A percentile compares a stretch with the other conserved stretches of the same genome.
Evolutionary conservation across 139 green algal genomes (phyloP).

Genomic region (Chlorella sp.): DNA sequence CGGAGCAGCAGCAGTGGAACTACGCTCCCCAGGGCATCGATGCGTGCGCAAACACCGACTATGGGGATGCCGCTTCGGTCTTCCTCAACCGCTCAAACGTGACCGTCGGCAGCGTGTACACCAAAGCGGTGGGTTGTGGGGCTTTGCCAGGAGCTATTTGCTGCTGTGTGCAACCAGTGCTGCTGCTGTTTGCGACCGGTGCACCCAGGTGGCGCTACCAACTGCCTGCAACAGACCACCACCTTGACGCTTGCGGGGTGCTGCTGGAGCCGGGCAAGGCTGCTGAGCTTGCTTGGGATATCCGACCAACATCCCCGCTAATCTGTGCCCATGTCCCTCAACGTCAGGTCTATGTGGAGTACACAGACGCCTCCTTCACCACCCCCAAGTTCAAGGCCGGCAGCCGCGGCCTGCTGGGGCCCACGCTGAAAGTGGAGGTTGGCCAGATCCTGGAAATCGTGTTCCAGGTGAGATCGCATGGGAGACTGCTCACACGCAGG

Average conservation of each 20-base stretch:
- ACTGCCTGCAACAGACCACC: no score
- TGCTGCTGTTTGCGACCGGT: no score
- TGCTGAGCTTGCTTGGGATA: no score
- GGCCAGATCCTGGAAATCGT: conserved; percentile 42
- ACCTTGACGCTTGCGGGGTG: no score
- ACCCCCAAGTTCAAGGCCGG: no score
- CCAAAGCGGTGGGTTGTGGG: conserved; percentile 39
- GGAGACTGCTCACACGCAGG: no score
- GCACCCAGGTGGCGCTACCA: no score
- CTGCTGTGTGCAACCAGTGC: no score
- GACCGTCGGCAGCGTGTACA: conserved; percentile 39
- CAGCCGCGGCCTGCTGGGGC: conserved; percentile 42
- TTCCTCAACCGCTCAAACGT: conserved; percentile 34
- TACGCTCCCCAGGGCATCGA: conserved; percentile 53
- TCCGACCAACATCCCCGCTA: no score
- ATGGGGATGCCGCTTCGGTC: neutral
- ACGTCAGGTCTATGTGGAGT: conserved; percentile 48
- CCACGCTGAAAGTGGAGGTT: conserved; percentile 28
- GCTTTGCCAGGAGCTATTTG: no score
- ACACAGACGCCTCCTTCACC: conserved; percentile 55
- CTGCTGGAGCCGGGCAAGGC: no score
- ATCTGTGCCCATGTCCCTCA: no score
- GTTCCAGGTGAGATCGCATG: conserved; percentile 15
- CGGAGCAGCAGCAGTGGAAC: conserved; percentile 54
- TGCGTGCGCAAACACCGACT: conserved; percentile 10